Evolutionary conservation across 192 early-diverging fungal genomes (phyloP).

Genomic region (Gaertneriomyces sp.): DNA sequence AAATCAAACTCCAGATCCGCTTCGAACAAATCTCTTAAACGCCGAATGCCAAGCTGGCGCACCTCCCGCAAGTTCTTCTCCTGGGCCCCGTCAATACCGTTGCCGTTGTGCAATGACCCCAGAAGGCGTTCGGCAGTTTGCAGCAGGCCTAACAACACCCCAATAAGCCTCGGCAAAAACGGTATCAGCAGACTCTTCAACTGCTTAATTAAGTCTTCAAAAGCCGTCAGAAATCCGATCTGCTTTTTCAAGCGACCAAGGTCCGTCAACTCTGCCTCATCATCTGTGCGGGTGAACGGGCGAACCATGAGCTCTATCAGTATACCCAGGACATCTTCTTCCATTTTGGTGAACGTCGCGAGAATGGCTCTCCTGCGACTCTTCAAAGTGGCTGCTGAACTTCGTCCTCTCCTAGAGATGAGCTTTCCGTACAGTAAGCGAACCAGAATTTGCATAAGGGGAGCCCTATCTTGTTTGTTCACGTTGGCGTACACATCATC

Average conservation of each 20-base stretch:
- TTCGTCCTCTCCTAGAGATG: constrained; percentile 72
- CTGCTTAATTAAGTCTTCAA: constrained; percentile 82
- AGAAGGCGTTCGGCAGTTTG: constrained; percentile 23
- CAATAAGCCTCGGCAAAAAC: constrained; percentile 67
- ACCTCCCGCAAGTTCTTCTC: constrained; percentile 57
- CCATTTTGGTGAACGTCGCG: constrained; percentile 69
- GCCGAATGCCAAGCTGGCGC: constrained; percentile 68
- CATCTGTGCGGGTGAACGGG: constrained; percentile 54
- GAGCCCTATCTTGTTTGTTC: constrained; percentile 62
- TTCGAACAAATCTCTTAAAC: constrained; percentile 76
- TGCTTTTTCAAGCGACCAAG: constrained; percentile 55
- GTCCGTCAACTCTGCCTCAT: neutral
- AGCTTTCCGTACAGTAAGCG: constrained; percentile 90
- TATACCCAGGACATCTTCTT: constrained; percentile 57
- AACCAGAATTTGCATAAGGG: constrained; percentile 70
- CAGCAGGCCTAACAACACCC: constrained; percentile 72
- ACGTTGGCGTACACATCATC: constrained; percentile 51
- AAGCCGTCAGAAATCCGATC: constrained; percentile 72
- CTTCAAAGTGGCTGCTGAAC: constrained; percentile 59
- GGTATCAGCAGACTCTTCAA: constrained; percentile 70
- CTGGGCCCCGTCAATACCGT: constrained; percentile 14
- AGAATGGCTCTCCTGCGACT: constrained; percentile 80
- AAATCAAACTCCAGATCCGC: constrained; percentile 73
- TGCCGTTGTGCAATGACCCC: constrained; percentile 5
- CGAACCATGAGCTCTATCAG: constrained; percentile 81